Conservation (phyloP, 495 filamentous ascomycete genomes). For the Daldinia bambusicola region DNA sequence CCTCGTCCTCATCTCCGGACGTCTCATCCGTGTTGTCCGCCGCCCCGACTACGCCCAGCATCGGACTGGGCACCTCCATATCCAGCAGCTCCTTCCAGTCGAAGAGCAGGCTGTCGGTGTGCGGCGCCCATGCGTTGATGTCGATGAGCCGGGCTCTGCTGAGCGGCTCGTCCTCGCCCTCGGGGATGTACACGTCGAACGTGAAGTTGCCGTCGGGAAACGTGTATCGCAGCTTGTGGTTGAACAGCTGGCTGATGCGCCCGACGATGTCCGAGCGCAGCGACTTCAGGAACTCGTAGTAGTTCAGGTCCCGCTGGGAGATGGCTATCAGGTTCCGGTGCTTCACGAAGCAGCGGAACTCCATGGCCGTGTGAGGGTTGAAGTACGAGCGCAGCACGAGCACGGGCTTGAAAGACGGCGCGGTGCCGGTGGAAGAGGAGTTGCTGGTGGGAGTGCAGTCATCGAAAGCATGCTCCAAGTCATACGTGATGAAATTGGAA, state of each 20-base stretch:
- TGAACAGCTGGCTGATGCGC: slow-evolving; percentile 77
- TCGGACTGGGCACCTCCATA: slow-evolving; percentile 65
- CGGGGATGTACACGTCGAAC: slow-evolving; percentile 92
- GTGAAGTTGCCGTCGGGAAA: slow-evolving; percentile 87
- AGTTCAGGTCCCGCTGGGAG: slow-evolving; percentile 88
- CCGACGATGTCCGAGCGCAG: slow-evolving; percentile 70
- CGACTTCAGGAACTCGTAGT: slow-evolving; percentile 81
- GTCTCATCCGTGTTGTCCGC: slow-evolving; percentile 26
- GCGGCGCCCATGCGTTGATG: slow-evolving; percentile 92
- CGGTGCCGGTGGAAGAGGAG: slow-evolving; percentile 50
- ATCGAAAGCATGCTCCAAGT: slow-evolving; percentile 92
- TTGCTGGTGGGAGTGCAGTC: slow-evolving; percentile 65
- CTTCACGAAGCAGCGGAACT: slow-evolving; percentile 95
- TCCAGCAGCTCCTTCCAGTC: slow-evolving; percentile 88
- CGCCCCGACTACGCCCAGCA: slow-evolving; percentile 55
- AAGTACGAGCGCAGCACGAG: slow-evolving; percentile 88
- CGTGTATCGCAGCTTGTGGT: slow-evolving; percentile 70
- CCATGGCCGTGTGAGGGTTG: slow-evolving; percentile 85
- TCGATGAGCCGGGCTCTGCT: slow-evolving; percentile 84
- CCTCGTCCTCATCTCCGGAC: slow-evolving; percentile 59
- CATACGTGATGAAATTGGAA: slow-evolving; percentile 92
- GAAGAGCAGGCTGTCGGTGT: slow-evolving; percentile 90
- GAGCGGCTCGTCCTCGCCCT: slow-evolving; percentile 67
- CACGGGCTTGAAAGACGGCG: slow-evolving; percentile 64
- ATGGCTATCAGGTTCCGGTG: slow-evolving; percentile 80